Percentiles rank a stretch among this genome's conserved stretches.
These are phyloP conservation scores for Cymbopogon citratus DNA, from an alignment of 176 grass and related monocot species.

Conservation along the genomic window DNA sequence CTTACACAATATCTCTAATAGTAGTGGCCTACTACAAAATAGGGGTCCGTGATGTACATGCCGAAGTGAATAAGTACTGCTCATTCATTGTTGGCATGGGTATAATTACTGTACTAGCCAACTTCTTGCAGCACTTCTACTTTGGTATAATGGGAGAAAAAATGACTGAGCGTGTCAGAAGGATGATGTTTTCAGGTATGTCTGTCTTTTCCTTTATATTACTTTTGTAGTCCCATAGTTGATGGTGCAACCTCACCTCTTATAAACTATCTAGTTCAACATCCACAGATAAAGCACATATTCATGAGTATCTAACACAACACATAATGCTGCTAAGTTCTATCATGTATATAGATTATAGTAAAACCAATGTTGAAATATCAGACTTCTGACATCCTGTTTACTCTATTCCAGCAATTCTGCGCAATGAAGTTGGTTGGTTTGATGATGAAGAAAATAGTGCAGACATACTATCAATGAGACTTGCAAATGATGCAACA, in stretches of 20 bases:
- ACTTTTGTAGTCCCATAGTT: neutral
- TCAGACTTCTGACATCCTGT: constrained; percentile 14
- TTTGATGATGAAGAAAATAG: constrained; percentile 98
- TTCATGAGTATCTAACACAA: neutral
- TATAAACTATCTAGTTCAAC: neutral
- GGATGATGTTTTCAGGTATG: constrained; percentile 99
- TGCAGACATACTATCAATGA: constrained; percentile 83
- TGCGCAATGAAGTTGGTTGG: constrained; percentile 97
- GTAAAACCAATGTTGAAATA: neutral
- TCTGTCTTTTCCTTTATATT: neutral
- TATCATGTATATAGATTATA: constrained; percentile 7
- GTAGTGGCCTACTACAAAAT: constrained; percentile 88
- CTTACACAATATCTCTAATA: constrained; percentile 93
- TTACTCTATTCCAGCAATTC: constrained; percentile 60
- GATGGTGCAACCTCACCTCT: neutral
- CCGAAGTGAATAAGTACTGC: constrained; percentile 85
- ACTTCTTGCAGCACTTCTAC: constrained; percentile 99
- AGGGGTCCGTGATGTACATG: constrained; percentile 51
- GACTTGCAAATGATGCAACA: constrained; percentile 91
- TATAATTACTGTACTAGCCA: constrained; percentile 83
- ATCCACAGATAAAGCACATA: constrained; percentile 3
- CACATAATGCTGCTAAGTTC: neutral
- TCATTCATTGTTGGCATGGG: constrained; percentile 86
- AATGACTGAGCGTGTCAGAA: constrained; percentile 96
- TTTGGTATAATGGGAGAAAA: constrained; percentile 99